Base-by-base conservation (phyloP, 257 asterid genomes). In the Plantago major region DNA sequence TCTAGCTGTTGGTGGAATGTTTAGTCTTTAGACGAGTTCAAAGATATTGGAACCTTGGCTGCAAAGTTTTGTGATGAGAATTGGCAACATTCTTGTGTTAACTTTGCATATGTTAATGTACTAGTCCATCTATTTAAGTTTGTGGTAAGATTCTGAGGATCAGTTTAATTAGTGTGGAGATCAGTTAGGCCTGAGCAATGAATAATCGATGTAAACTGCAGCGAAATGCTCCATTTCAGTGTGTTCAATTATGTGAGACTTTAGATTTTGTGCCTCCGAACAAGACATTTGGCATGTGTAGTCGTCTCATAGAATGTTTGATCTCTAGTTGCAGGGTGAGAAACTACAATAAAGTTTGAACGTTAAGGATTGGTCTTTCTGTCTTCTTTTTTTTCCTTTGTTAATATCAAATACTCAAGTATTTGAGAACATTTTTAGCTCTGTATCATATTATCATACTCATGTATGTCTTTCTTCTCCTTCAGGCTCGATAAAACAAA, bases 401-500 rank as follows among this genome's bases (percentile, higher is more conserved):
- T 3, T 49, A 17, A 38, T 53, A 40, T 11, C 30, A 12, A 9
- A 22, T 64, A 22, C 44, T 60, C 50, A 16, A 17, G 19, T 26
- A 17, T 47, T 58, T 56, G 17, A 52, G 19, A 33, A 18, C 46
- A 22, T 43, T 15, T 50, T 28, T 60, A 17, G 33, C 65, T 74
- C 62, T n/a, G 38, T 42, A 48, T 42, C 42, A 9, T 22, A 49
- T 49, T 62, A 45, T 58, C 65, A 19, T 73, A 51, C 59, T 73
- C 42, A 28, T 58, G 22, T 28, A 28, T 58, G 30, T 28, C 15
- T 44, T 62, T 52, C 63, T 44, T 57, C 46, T 65, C 55, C 42
- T 65, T 75, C 81, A 89, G 97, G 84, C 97, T 89, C 68, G 92
- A 90, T 71, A 90, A 90, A 66, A 79, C 91, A n/a, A 85, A 78